phyloP scores from a whole-genome alignment of 495 filamentous ascomycete species.

The Polyplosphaeria fusca region DNA sequence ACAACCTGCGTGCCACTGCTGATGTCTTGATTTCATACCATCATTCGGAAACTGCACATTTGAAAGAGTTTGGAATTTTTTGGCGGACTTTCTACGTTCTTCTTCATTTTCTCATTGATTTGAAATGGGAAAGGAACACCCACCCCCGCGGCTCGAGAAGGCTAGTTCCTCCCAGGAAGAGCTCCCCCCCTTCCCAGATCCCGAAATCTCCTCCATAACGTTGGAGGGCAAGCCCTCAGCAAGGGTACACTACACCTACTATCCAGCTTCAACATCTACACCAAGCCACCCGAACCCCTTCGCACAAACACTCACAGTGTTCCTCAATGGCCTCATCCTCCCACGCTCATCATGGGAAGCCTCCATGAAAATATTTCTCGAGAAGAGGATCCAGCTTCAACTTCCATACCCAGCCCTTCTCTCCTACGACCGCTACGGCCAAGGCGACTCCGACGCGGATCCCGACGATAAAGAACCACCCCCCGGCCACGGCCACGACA shows the following conservation, averaged over 20 bases:
- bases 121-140: too few relatives aligned
- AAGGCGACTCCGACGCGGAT: conserved; percentile 57
- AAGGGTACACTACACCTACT: conserved; percentile 21
- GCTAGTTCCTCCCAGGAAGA: conserved; percentile 12
- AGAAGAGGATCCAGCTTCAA: conserved; percentile 19
- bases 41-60: too few relatives aligned
- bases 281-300: conserved; percentile 26
- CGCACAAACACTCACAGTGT: conserved; percentile 50
- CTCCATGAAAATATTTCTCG: conserved; percentile 46
- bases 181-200: conserved; percentile 10
- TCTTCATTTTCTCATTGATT: too few relatives aligned
- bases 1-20: too few relatives aligned
- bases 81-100: too few relatives aligned
- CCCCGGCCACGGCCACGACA: conserved; percentile 53
- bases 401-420: conserved; percentile 49
- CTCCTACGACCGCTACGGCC: conserved; percentile 63
- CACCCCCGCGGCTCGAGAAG: too few relatives aligned
- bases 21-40: too few relatives aligned
- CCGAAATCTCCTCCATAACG: conserved; percentile 7
- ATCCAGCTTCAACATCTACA: conserved; percentile 10
- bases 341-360: conserved; percentile 52
- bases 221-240: conserved; percentile 16
- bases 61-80: too few relatives aligned
- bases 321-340: conserved; percentile 59
- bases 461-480: conserved; percentile 47